Base-by-base conservation (phyloP, 108 stramenopile species). In the Cylindrotheca fusiformis region DNA sequence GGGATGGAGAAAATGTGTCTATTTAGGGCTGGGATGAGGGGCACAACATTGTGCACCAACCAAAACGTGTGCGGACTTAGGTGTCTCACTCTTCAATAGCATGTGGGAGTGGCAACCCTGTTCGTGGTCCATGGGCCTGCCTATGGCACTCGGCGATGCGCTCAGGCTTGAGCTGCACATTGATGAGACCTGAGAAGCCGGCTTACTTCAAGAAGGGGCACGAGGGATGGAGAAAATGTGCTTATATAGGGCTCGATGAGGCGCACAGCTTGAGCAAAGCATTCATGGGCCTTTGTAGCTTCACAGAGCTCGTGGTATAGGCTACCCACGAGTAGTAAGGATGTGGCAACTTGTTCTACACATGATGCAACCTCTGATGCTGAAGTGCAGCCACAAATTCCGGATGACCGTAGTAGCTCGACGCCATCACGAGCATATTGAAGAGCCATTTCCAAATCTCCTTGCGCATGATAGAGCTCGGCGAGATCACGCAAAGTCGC, bases 231-330 rank as follows among this genome's bases (percentile, higher is more conserved):
- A 41, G 36, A 41, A 10, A 41, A 6, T 6, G 6, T 41, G 36
- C 10, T 41, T 41, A 14, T 10, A 41, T 41, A 10, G 36, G 6
- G 10, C 14, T 41, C 10, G 36, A 73, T 25, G 27, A 73, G 3
- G 0, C 20, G 17, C 1, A 4, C 47, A 17, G 80, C 70, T 55
- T 72, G 47, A n/a, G 32, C 31, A 28, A 72, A 69, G 26, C 54
- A 41, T 17, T 22, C 61, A 28, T 54, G 66, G 3, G 80, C 80
- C 1, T 41, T 26, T 3, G 57, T 4, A 2, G 75, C 50, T 21
- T 75, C 63, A 58, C 75, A 72, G 5, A 48, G 45, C 60, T 81
- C 80, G 48, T 81, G 70, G 25, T 76, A 54, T 0, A 81, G 57
- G 41, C 71, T 69, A 55, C 80, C 80, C 26, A 76, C 30, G 55